These are phyloP conservation scores for Aristolochia californica DNA, from an alignment of 164 flowering plant species.

Conservation along the genomic window DNA sequence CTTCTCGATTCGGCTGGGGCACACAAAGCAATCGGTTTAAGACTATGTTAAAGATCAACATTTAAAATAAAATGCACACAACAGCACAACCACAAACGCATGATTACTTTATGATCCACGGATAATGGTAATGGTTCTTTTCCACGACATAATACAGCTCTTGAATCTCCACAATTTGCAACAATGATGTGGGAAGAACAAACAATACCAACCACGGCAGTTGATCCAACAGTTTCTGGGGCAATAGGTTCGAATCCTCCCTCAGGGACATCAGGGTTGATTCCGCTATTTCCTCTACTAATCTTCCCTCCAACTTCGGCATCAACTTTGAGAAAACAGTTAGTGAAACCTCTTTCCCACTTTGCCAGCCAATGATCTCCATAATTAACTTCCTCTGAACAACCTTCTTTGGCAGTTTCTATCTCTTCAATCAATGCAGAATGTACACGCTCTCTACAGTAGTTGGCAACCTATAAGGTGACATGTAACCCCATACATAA, in stretches of 20 bases:
- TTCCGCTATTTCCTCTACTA: constrained; percentile 3
- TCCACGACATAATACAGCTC: constrained; percentile 90
- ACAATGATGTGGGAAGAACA: constrained; percentile 79
- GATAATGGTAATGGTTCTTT: constrained; percentile 71
- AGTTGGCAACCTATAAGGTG: constrained; percentile 59
- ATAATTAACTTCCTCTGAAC: constrained; percentile 9
- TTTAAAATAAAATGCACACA: background rate
- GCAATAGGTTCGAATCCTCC: constrained; percentile 30
- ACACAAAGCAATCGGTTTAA: background rate
- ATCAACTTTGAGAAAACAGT: constrained; percentile 56
- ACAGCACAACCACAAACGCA: constrained; percentile 4
- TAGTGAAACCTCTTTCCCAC: constrained; percentile 49
- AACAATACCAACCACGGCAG: constrained; percentile 75
- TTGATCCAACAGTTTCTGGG: constrained; percentile 91
- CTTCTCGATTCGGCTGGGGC: constrained; percentile 78
- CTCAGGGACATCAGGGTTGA: constrained; percentile 13
- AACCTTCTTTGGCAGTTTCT: constrained; percentile 18
- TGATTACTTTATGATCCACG: constrained; percentile 72
- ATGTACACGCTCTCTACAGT: constrained; percentile 64
- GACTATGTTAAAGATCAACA: background rate
- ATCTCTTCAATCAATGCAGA: constrained; percentile 58
- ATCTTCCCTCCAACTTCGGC: constrained; percentile 45
- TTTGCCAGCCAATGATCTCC: constrained; percentile 21
- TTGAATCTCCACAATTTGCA: constrained; percentile 91
- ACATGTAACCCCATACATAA: background rate